Evolutionary conservation across 805 yeast genomes (phyloP), one percentile per base, ranked within the genome.

Genomic region (Yamadazyma kitorensis): DNA sequence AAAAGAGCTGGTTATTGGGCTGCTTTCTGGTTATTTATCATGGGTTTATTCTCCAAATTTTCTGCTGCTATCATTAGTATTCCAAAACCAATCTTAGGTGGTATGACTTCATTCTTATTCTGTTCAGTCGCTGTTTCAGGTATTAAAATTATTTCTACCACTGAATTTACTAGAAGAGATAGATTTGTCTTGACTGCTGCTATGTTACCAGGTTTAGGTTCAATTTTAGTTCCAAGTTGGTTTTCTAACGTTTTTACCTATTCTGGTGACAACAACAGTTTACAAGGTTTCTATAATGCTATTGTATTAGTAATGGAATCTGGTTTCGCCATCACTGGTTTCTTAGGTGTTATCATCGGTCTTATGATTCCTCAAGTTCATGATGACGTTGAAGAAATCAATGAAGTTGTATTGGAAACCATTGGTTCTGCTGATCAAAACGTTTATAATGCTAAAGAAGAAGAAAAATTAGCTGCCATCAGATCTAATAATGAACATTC

Each of bases 1-100:
- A 73, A 93, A 62, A 67, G 72, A 27, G 85, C 75, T 16, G 96
- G 89, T 26, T 78, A 76, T 57, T 81, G 83, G 76, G 74, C 84
- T 61, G 80, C 85, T 45, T 74, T 85, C 67, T 85, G 83, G 70
- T 64, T 87, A 45, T 50, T 88, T 37, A 55, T 87, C 40, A 86
- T 86, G 94, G 96, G 96, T 24, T 61, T 87, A 27, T 83, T 87
- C 54, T 72, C 93, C 37, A 84, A 85, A 59, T 84, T 85, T 55
- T 86, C 88, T 21, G 93, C 91, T 30, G 87, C 95, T 11, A 69
- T 87, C 39, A 86, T 81, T 21, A 72, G 94, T 41, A 64, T 59
- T 31, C 70, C 56, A n/a, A 61, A 45, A 29, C 46, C 65, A 2
- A 57, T 61, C 16, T 67, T 87, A 37, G 96, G 95, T 44, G 96